phyloP scores from a whole-genome alignment of 2,329 filamentous ascomycete genomes.

The Mariannaea elegans region DNA sequence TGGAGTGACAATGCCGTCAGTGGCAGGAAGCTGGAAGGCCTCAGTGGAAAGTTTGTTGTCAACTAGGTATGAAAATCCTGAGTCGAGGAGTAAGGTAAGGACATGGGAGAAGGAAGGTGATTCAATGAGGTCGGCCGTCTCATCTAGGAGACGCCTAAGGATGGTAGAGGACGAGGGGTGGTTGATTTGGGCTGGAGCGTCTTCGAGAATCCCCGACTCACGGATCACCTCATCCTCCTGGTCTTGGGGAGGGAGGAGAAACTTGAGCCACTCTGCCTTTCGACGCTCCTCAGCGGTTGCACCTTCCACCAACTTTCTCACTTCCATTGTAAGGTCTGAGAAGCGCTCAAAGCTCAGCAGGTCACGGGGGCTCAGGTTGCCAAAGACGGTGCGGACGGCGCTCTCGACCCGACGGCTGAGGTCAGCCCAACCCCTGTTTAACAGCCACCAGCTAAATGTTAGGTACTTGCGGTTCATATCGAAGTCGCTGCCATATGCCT shows the following conservation, averaged over 20 bases:
- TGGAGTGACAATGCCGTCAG: slow-evolving; percentile 50
- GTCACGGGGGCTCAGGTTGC: slow-evolving; percentile 87
- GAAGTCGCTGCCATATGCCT: slow-evolving; percentile 90
- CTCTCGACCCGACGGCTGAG: slow-evolving; percentile 82
- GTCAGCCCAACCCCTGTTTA: slow-evolving; percentile 89
- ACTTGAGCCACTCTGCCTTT: slow-evolving; percentile 77
- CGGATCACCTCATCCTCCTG: slow-evolving; percentile 85
- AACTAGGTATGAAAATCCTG: slow-evolving; percentile 84
- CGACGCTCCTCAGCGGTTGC: slow-evolving; percentile 50
- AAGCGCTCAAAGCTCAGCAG: slow-evolving; percentile 84
- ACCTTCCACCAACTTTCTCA: slow-evolving; percentile 87
- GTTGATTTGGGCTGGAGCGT: slow-evolving; percentile 49
- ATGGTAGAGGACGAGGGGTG: slow-evolving; percentile 59
- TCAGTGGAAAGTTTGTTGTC: slow-evolving; percentile 82
- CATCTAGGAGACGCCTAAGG: slow-evolving; percentile 87
- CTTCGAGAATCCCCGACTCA: slow-evolving; percentile 80
- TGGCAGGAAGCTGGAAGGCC: slow-evolving; percentile 70
- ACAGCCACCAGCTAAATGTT: slow-evolving; percentile 97
- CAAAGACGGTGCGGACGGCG: slow-evolving; percentile 91
- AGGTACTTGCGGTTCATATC: slow-evolving; percentile 95
- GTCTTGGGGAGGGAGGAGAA: slow-evolving; percentile 80
- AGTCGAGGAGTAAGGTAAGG: slow-evolving; percentile 84
- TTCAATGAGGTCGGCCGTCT: slow-evolving; percentile 95
- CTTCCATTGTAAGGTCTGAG: slow-evolving; percentile 81
- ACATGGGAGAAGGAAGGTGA: slow-evolving; percentile 91